Evolutionary conservation across 208 protist species (phyloP).

Genomic region (Leishmania arabica): DNA sequence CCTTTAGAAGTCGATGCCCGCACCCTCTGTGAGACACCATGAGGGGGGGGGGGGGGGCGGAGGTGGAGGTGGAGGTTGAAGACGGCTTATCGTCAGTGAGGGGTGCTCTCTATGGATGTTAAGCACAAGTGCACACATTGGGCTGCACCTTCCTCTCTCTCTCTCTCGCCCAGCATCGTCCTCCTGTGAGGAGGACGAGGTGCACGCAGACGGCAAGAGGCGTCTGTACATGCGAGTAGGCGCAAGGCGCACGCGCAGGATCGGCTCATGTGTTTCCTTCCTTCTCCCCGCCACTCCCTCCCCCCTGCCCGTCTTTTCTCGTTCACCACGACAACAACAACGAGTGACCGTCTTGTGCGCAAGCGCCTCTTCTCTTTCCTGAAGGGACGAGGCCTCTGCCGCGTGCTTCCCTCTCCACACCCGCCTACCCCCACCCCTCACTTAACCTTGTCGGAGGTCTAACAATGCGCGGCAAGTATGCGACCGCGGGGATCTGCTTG

Average conservation of each 20-base stretch:
- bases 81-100: neutral
- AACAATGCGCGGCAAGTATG: neutral
- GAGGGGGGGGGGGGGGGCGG: neutral
- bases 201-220: neutral
- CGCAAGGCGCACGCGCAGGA: neutral
- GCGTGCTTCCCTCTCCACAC: neutral
- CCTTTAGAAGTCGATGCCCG: neutral
- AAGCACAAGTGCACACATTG: neutral
- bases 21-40: neutral
- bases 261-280: neutral
- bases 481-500: neutral
- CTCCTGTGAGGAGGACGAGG: neutral
- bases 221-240: neutral
- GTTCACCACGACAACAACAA: neutral
- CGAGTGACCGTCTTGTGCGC: neutral
- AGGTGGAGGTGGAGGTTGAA: neutral
- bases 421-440: neutral
- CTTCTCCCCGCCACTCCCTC: neutral
- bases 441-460: neutral
- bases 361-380: neutral
- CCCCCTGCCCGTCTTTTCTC: neutral
- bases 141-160: neutral
- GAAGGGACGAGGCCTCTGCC: neutral
- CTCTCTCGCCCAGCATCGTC: neutral
- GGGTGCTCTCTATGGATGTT: neutral